These are phyloP conservation scores for Chamaecyparis obtusa DNA, from an alignment of 75 land plant species.

Conservation along the genomic window DNA sequence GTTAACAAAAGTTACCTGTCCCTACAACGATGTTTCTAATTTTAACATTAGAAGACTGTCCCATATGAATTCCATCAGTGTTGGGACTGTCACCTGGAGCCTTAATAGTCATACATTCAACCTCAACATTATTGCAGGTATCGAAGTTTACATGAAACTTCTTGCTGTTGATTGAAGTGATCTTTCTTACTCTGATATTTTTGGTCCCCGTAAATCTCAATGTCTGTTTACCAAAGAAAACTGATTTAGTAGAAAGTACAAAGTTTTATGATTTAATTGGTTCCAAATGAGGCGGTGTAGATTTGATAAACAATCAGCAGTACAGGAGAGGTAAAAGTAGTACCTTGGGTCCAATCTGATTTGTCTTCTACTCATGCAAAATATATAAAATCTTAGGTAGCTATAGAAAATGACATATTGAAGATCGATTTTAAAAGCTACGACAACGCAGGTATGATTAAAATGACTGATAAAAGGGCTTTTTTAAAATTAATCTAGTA, in stretches of 20 bases:
- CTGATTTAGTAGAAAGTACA: background rate
- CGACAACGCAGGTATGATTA: no score
- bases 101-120: conserved; percentile 27
- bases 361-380: background rate
- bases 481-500: no score
- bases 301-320: background rate
- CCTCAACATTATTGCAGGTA: conserved; percentile 36
- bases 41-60: conserved; percentile 36
- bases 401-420: background rate
- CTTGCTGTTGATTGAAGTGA: conserved; percentile 64
- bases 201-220: conserved; percentile 26
- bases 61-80: conserved; percentile 84
- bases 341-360: background rate
- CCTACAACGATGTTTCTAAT: conserved; percentile 38
- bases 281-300: background rate
- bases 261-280: background rate
- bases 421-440: no score
- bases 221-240: conserved; percentile 30
- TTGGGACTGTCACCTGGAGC: conserved; percentile 75
- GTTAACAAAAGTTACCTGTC: no score
- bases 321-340: background rate
- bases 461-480: no score
- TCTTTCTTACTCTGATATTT: conserved; percentile 31
- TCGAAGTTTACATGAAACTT: conserved; percentile 49
- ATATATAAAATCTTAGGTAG: background rate